Conservation (phyloP, 495 filamentous ascomycete genomes). For the Pseudomonodictys pantanalensis region DNA sequence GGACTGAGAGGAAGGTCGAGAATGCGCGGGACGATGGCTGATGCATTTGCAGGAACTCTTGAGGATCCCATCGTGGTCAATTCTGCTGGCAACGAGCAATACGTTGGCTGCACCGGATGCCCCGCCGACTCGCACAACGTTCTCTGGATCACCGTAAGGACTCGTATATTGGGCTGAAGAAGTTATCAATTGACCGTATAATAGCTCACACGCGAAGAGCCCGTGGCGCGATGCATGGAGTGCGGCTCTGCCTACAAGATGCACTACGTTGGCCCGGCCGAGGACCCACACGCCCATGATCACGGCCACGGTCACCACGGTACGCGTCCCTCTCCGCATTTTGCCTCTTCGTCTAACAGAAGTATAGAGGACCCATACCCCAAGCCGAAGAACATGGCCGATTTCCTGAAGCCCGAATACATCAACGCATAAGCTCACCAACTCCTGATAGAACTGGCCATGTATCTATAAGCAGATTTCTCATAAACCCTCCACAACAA, state of each 20-base stretch:
- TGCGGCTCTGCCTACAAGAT: slow-evolving; percentile 95
- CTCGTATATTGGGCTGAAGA: neutral
- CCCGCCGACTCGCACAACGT: slow-evolving; percentile 88
- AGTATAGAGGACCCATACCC: neutral
- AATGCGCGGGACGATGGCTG: slow-evolving; percentile 8
- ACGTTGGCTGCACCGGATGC: slow-evolving; percentile 90
- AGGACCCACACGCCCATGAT: slow-evolving; percentile 51
- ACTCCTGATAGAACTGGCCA: slow-evolving; percentile 2
- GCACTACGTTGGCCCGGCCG: slow-evolving; percentile 80
- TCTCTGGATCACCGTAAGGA: slow-evolving; percentile 81
- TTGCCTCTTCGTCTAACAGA: slow-evolving; percentile 46
- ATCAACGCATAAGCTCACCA: slow-evolving; percentile 50
- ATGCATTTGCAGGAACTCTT: slow-evolving; percentile 66
- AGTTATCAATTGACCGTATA: slow-evolving; percentile 10
- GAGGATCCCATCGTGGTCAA: slow-evolving; percentile 85
- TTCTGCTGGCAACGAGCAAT: slow-evolving; percentile 92
- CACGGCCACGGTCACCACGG: slow-evolving; percentile 45
- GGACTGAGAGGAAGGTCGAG: neutral
- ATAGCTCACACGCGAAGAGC: slow-evolving; percentile 84
- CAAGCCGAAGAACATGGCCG: slow-evolving; percentile 80
- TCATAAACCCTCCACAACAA: neutral
- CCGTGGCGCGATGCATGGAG: slow-evolving; percentile 88
- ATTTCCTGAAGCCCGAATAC: slow-evolving; percentile 92
- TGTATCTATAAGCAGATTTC: slow-evolving; percentile 21
- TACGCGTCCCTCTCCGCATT: too few relatives aligned